phyloP scores from a whole-genome alignment of 2,329 filamentous ascomycete species.

The Aspergillus jensenii region DNA sequence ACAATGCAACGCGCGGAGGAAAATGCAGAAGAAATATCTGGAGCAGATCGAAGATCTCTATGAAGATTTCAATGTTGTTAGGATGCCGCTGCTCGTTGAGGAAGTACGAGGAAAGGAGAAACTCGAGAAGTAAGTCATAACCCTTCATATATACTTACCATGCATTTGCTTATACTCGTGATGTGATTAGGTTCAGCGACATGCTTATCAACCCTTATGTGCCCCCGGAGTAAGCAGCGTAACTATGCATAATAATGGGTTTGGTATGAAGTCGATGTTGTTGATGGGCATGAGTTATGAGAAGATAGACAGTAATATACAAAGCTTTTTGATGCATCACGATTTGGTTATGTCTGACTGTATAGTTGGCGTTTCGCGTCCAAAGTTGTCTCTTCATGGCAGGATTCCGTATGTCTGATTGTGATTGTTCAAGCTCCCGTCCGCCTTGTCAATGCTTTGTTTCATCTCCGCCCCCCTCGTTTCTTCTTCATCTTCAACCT shows the following conservation, averaged over 20 bases:
- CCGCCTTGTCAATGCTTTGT: background rate
- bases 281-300: conserved; percentile 36
- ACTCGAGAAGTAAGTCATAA: conserved; percentile 68
- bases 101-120: conserved; percentile 95
- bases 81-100: conserved; percentile 94
- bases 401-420: background rate
- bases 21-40: conserved; percentile 99
- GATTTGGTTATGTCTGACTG: conserved; percentile 6
- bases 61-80: conserved; percentile 98
- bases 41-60: conserved; percentile 99
- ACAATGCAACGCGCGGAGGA: conserved; percentile 89
- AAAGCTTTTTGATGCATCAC: conserved; percentile 17
- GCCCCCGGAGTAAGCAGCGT: conserved; percentile 39
- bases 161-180: conserved; percentile 15
- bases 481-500: background rate
- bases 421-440: background rate
- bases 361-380: background rate
- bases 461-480: background rate
- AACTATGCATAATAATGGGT: conserved; percentile 16
- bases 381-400: background rate
- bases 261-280: conserved; percentile 17
- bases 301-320: conserved; percentile 40
- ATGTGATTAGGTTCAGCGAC: conserved; percentile 45
- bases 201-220: conserved; percentile 52
- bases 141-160: background rate